Conservation (phyloP, 306 rosid genomes). For the Gastrolobium villosum region DNA sequence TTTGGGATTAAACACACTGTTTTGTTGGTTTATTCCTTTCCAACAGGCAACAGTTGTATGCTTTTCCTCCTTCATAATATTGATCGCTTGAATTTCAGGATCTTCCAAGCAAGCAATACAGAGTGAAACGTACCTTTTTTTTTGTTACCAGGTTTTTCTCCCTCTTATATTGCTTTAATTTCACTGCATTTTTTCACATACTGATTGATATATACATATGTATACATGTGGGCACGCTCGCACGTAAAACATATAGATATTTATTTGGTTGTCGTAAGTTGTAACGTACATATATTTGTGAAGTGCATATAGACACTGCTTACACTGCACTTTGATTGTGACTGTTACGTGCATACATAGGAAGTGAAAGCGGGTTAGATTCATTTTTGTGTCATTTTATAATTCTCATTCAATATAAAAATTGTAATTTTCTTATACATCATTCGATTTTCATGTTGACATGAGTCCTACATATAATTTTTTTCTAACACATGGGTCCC, state of each 20-base stretch:
- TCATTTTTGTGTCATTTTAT: background rate
- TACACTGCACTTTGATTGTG: background rate
- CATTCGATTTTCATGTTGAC: too few relatives aligned
- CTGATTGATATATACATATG: too few relatives aligned
- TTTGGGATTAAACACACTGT: conserved; percentile 1
- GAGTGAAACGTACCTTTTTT: background rate
- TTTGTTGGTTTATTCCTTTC: background rate
- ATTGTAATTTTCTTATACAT: too few relatives aligned
- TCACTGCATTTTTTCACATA: too few relatives aligned
- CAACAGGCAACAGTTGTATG: background rate
- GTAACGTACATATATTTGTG: too few relatives aligned
- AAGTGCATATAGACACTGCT: too few relatives aligned
- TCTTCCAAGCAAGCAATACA: background rate
- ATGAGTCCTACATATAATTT: too few relatives aligned
- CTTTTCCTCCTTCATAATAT: background rate
- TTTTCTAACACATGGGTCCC: too few relatives aligned
- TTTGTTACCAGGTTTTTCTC: background rate
- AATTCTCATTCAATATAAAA: too few relatives aligned
- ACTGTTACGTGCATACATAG: background rate
- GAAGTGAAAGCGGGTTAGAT: background rate
- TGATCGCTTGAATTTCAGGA: background rate
- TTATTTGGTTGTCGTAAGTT: too few relatives aligned
- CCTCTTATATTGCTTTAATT: background rate
- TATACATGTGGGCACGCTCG: too few relatives aligned
- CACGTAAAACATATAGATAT: too few relatives aligned